Percentiles rank a stretch among this genome's conserved stretches.
Evolutionary conservation across 164 flowering plant species (phyloP).

Genomic region (Berberis vulgaris): DNA sequence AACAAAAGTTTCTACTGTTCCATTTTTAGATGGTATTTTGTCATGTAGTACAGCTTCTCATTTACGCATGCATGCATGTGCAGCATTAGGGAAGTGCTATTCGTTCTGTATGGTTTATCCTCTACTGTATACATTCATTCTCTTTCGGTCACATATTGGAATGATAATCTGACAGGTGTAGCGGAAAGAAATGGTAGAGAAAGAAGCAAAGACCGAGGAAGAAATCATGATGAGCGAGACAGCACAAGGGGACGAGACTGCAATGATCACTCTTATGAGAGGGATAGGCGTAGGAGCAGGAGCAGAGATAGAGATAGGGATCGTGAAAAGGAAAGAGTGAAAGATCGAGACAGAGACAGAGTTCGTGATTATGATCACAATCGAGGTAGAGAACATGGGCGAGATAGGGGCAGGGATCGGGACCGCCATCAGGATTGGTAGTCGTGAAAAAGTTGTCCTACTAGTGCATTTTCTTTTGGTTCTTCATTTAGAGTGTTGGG

Average conservation of each 20-base stretch:
- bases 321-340: conserved; percentile 20
- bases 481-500: neutral
- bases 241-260: conserved; percentile 25
- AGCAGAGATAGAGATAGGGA: conserved; percentile 56
- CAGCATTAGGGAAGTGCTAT: too few relatives aligned
- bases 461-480: neutral
- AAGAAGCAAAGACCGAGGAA: conserved; percentile 61
- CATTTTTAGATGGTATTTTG: too few relatives aligned
- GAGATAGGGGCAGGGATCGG: conserved; percentile 44
- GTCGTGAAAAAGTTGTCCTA: neutral
- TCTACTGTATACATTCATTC: too few relatives aligned
- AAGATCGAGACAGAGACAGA: conserved; percentile 40
- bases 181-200: conserved; percentile 59
- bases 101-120: too few relatives aligned
- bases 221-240: conserved; percentile 44
- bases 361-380: conserved; percentile 36
- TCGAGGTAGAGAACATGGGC: conserved; percentile 45
- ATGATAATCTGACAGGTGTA: conserved; percentile 23
- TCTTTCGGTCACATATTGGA: neutral
- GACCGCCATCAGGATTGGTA: conserved; percentile 36
- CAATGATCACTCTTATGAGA: conserved; percentile 27
- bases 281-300: conserved; percentile 42
- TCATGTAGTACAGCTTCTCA: too few relatives aligned
- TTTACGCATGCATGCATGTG: too few relatives aligned
- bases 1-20: too few relatives aligned